Conservation (phyloP, 1,139 yeast species). For the Scheffersomyces stambukii region DNA sequence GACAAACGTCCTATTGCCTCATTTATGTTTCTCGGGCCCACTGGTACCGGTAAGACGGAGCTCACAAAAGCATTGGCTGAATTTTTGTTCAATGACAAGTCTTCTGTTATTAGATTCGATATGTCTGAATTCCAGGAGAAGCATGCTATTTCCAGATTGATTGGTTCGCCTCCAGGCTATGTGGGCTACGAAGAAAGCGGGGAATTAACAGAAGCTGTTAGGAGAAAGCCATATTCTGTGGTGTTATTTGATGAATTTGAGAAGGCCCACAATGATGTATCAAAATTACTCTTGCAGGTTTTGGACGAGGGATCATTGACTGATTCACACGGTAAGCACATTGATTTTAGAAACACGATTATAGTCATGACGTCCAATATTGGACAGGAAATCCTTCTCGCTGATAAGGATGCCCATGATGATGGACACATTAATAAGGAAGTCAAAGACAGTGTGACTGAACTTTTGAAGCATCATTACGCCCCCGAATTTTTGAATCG, state of each 20-base stretch:
- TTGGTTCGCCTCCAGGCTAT: slow-evolving; percentile 98
- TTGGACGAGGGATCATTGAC: slow-evolving; percentile 92
- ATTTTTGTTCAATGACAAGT: slow-evolving; percentile 83
- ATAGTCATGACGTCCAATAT: slow-evolving; percentile 97
- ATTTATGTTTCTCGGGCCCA: slow-evolving; percentile 93
- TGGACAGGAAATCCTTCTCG: slow-evolving; percentile 82
- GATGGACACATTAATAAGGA: slow-evolving; percentile 46
- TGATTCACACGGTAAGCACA: slow-evolving; percentile 90
- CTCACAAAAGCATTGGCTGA: slow-evolving; percentile 88
- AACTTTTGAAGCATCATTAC: slow-evolving; percentile 64
- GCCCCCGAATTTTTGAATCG: slow-evolving; percentile 96
- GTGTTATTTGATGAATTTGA: slow-evolving; percentile 94
- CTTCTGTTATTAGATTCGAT: slow-evolving; percentile 84
- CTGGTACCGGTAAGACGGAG: slow-evolving; percentile 98
- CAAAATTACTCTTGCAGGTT: slow-evolving; percentile 84
- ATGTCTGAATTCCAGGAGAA: slow-evolving; percentile 98
- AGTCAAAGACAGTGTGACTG: slow-evolving; percentile 55
- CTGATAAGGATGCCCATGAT: slow-evolving; percentile 45
- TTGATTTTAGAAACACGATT: slow-evolving; percentile 90
- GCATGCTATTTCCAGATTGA: slow-evolving; percentile 81
- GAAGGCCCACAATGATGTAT: slow-evolving; percentile 92
- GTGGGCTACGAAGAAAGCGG: slow-evolving; percentile 96
- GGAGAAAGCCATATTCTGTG: slow-evolving; percentile 92
- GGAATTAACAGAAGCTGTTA: slow-evolving; percentile 91
- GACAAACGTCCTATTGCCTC: slow-evolving; percentile 95